Percentiles rank a stretch among this genome's conserved stretches.
phyloP scores from a whole-genome alignment of 2,329 filamentous ascomycete species.

The Aspergillus glaucus region DNA sequence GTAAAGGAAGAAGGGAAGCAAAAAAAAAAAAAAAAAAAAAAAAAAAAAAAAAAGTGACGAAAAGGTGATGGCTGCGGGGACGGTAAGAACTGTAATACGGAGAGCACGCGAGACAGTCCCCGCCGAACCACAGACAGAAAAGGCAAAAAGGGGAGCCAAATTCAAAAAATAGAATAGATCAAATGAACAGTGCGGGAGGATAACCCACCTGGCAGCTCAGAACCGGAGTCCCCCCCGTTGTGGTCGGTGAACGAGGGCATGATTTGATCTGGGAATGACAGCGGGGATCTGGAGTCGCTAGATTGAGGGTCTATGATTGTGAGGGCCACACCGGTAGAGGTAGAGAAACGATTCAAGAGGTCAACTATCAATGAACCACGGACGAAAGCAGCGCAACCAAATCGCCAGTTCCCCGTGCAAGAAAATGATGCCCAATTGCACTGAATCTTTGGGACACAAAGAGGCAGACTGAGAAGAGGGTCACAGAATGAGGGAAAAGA shows the following conservation, averaged over 20 bases:
- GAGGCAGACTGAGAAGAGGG: neutral
- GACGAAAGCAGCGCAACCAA: too few relatives aligned
- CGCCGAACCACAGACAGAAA: neutral
- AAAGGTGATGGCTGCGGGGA: neutral
- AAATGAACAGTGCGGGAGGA: neutral
- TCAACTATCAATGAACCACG: neutral
- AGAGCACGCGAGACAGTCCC: neutral
- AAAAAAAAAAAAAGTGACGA: conserved; percentile 3
- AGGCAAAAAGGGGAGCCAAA: conserved; percentile 1
- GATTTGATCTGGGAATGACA: neutral
- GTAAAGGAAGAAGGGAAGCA: conserved; percentile 3
- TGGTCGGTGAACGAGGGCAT: conserved; percentile 28
- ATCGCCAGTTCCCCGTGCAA: too few relatives aligned
- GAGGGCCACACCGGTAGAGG: neutral
- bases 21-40: conserved; percentile 7
- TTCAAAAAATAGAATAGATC: neutral
- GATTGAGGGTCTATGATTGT: neutral
- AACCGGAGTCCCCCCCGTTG: conserved; percentile 11
- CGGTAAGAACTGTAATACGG: neutral
- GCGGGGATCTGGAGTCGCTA: neutral
- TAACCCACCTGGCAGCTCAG: conserved; percentile 25
- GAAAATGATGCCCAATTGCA: neutral
- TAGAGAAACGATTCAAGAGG: neutral
- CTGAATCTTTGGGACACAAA: neutral
- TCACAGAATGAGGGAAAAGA: neutral